A percentile compares a stretch with the other conserved stretches of the same genome.
These are phyloP conservation scores for Krasilnikovozyma curviuscula DNA, from an alignment of 768 basidiomycete species.

Conservation along the genomic window DNA sequence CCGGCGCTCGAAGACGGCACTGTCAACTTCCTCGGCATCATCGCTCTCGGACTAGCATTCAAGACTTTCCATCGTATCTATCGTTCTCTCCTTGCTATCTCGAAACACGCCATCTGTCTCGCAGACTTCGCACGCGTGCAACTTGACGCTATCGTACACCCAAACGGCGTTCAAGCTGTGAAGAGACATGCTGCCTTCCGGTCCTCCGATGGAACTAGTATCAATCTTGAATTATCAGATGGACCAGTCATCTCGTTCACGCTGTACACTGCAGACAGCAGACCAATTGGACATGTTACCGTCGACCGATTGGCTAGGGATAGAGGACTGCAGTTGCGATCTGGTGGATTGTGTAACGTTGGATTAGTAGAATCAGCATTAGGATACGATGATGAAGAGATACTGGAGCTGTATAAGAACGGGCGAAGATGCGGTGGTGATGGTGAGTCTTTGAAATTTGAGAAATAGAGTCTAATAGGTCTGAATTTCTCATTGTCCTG, in stretches of 20 bases:
- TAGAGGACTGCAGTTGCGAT: conserved; percentile 14
- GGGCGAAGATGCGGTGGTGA: conserved; percentile 18
- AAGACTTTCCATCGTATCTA: not conserved
- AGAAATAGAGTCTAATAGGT: too few species aligned
- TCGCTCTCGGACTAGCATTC: conserved; percentile 13
- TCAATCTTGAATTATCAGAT: not conserved
- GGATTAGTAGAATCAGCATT: conserved; percentile 11
- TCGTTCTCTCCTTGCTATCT: not conserved
- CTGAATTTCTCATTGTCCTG: too few species aligned
- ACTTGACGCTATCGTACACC: conserved; percentile 4
- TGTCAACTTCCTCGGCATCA: conserved; percentile 16
- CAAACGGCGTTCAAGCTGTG: conserved; percentile 2
- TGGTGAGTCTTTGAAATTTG: too few species aligned
- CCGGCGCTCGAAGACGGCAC: conserved; percentile 16
- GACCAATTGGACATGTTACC: conserved; percentile 12
- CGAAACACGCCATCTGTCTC: not conserved
- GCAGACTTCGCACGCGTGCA: not conserved
- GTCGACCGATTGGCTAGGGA: conserved; percentile 16
- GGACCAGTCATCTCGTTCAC: conserved; percentile 17
- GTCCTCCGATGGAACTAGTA: not conserved
- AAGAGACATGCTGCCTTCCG: conserved; percentile 3
- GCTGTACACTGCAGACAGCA: conserved; percentile 7
- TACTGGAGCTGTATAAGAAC: conserved; percentile 2
- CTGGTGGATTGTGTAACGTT: conserved; percentile 18
- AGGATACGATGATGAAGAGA: conserved; percentile 13